Conservation (phyloP, 225 moss, liverwort and hornwort genomes). For the Climacium dendroides region DNA sequence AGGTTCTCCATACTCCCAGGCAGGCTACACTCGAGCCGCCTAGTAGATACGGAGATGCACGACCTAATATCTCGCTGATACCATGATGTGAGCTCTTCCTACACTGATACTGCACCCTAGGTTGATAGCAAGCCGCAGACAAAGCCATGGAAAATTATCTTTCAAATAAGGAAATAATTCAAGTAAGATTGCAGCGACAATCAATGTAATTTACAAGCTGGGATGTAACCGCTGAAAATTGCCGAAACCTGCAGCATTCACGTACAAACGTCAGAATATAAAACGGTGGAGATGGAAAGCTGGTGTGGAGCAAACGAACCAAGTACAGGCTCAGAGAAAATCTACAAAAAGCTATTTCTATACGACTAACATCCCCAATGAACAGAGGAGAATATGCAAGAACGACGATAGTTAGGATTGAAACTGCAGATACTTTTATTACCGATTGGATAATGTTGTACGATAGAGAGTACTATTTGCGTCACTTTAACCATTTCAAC, state of each 20-base stretch:
- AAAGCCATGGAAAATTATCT: constrained; percentile 11
- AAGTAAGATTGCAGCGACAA: not conserved
- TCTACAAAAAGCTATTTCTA: not conserved
- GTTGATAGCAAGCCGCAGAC: constrained; percentile 13
- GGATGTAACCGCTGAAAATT: not conserved
- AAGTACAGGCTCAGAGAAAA: not conserved
- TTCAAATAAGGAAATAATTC: not conserved
- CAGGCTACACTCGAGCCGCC: not conserved
- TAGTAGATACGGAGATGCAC: not conserved
- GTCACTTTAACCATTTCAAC: not conserved
- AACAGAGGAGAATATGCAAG: not conserved
- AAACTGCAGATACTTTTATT: not conserved
- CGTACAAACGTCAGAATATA: not conserved
- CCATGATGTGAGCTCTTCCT: not conserved
- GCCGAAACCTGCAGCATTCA: not conserved
- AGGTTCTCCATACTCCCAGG: not conserved
- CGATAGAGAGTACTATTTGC: not conserved
- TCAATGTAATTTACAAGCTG: not conserved
- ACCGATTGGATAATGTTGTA: not conserved
- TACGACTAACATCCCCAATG: not conserved
- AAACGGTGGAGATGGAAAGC: not conserved
- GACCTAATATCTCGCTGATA: not conserved
- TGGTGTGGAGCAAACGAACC: not conserved
- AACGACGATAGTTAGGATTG: not conserved
- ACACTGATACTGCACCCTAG: not conserved